Evolutionary conservation across 164 flowering plant species (phyloP).

Genomic region (Vitis labrusca): DNA sequence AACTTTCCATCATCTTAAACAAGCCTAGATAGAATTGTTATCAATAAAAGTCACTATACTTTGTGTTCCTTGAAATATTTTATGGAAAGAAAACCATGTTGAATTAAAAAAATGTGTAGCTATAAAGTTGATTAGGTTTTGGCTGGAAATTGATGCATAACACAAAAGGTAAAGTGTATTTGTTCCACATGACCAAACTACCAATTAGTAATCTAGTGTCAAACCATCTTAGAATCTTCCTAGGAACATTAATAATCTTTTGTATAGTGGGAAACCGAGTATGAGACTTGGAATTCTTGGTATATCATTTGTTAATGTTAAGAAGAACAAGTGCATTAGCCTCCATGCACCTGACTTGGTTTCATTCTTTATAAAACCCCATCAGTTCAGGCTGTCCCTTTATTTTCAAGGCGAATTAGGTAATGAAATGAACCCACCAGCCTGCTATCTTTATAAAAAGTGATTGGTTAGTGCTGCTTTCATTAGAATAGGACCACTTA

Average conservation of each 20-base stretch:
- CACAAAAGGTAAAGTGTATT: too few relatives aligned
- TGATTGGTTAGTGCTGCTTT: conserved; percentile 3
- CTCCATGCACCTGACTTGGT: not conserved
- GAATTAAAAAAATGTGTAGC: not conserved
- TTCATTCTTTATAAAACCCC: not conserved
- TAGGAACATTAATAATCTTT: too few relatives aligned
- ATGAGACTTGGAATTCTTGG: not conserved
- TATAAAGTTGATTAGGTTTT: too few relatives aligned
- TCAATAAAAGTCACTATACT: too few relatives aligned
- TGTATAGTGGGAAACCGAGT: conserved; percentile 16
- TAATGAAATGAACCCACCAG: conserved; percentile 22
- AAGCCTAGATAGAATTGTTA: too few relatives aligned
- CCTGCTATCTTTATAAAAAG: conserved; percentile 2
- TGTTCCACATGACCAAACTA: too few relatives aligned
- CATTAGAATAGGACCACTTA: conserved; percentile 30
- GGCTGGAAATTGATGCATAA: too few relatives aligned
- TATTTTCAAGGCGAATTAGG: conserved; percentile 22
- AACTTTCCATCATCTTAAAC: too few relatives aligned
- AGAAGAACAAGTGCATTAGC: not conserved
- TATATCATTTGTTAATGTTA: not conserved
- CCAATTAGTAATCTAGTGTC: too few relatives aligned
- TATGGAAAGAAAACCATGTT: conserved; percentile 4
- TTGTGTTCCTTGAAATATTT: too few relatives aligned
- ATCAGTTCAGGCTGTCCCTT: not conserved
- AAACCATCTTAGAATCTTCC: too few relatives aligned